phyloP scores from a whole-genome alignment of 768 basidiomycete genomes.

The Lactifluus echinatus region DNA sequence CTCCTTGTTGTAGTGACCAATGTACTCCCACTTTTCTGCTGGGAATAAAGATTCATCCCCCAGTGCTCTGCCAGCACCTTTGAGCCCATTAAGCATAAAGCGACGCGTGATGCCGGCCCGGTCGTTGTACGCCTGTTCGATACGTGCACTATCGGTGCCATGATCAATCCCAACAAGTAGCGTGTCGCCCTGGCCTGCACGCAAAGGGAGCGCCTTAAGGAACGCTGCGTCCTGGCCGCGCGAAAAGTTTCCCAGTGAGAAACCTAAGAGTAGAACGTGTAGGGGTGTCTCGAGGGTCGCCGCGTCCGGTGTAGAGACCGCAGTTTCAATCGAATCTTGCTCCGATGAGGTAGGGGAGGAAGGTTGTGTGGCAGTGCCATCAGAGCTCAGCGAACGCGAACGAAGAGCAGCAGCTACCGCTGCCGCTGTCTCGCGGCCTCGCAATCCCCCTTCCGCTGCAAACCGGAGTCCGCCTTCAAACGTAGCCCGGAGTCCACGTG shows the following conservation, averaged over 20 bases:
- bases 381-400: constrained; percentile 33
- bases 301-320: constrained; percentile 42
- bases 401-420: background rate
- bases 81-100: constrained; percentile 86
- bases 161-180: constrained; percentile 89
- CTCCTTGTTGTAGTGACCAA: constrained; percentile 48
- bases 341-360: constrained; percentile 18
- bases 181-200: constrained; percentile 68
- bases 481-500: constrained; percentile 83
- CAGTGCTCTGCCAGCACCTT: constrained; percentile 55
- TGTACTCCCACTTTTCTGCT: constrained; percentile 68
- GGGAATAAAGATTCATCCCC: constrained; percentile 60
- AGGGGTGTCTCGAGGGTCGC: constrained; percentile 37
- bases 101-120: constrained; percentile 55
- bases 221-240: constrained; percentile 63
- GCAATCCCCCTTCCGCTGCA: constrained; percentile 55
- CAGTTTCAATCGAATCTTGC: constrained; percentile 23
- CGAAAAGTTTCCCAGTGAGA: constrained; percentile 84
- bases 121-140: constrained; percentile 87
- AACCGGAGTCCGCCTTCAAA: constrained; percentile 85
- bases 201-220: constrained; percentile 69
- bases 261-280: constrained; percentile 88
- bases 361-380: constrained; percentile 20
- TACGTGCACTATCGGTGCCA: constrained; percentile 54
- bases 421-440: constrained; percentile 22